Evolutionary conservation across 2,329 filamentous ascomycete species (phyloP), one percentile per base, ranked within the genome.

Genomic region (Ophiocordyceps camponoti-floridani): DNA sequence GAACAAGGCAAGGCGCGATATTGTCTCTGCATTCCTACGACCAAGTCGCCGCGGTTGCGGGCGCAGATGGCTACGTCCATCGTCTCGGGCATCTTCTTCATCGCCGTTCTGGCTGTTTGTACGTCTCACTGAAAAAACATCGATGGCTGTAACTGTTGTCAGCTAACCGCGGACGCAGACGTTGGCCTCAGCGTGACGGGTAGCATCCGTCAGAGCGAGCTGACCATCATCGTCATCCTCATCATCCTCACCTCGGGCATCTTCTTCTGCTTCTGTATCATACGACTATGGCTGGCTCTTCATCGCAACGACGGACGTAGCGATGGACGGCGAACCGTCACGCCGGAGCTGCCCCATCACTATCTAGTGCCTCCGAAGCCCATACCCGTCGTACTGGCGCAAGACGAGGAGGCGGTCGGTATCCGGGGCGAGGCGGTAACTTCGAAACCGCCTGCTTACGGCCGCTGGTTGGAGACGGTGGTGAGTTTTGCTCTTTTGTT

Each of bases 381-480:
- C 1, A 93, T 94, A 48, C 79, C 73, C 38, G 84, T 94, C 11
- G 74, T 83, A 16, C 69, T 89, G 41, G 77, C 78, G 2, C 71
- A 75, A 38, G 85, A 91, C 54, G 82, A 88, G 54, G 84, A 87
- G 54, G 72, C 75, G 16, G 71, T 65, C 2, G 73, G 71, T 4
- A 58, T 69, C 44, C 69, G 74, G 46, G 72, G 67, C 43, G 71
- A 76, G 47, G 63, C 71, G 0, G 63, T 65, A 40, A 77, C 78
- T 52, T 51, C 70, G 18, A 75, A 78, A 9, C 87, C 88, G 4
- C 87, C 88, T 0, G 85, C 85, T 2, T 94, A 94, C 56, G 87
- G 87, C 0, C 65, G 86, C 1, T 93, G 85, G 84, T 71, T 85
- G 44, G 79, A 80, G 59, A 89, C 82, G 54, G 84, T 91, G 61